Evolutionary conservation across 768 basidiomycete genomes (phyloP), one percentile per base, ranked within the genome.

Genomic region (Lactarius hengduanensis): DNA sequence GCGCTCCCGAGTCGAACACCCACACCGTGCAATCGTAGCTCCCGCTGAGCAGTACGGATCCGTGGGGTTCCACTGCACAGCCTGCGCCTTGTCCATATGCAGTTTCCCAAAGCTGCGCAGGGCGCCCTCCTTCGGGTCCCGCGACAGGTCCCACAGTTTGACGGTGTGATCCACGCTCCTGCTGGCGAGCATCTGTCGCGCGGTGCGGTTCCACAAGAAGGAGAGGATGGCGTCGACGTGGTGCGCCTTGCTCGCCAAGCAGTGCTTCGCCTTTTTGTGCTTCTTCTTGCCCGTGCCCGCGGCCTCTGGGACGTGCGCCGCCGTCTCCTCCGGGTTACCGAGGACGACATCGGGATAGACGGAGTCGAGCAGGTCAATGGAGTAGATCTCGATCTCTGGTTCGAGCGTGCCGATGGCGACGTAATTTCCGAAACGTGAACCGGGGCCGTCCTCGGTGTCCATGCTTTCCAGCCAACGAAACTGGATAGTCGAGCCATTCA

Each of bases 361-460:
- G 22, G 92, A 88, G 73, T 99, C 96, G 57, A 99, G 83, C 40
- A 90, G 82, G 75, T 98, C 96, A 59, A 98, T 82, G 18, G 94
- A 96, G 94, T 96, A 99, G 71, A 99, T 96, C 77, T 99, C 97
- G 68, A 99, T 98, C 74, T 96, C 94, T 28, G 97, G 96, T 70
- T 98, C 96, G 62, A 98, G 86, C 2, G 95, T 96, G 15, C 96
- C 97, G 22, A 99, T 95, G 2, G 97, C 97, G 71, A 99, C 89
- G 77, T 92, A 98, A 75, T 90, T 96, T 7, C 94, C 95, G 60
- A 86, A 83, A 57, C 76, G 70, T 71, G 74, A 74, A 13, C 64
- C 69, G 62, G 73, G 20, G 4, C 47, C 43, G n/a, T 69, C 65
- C 10, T 50, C 54, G 1, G 61, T 73, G 63, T 65, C 75, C 69